A percentile compares a stretch with the other conserved stretches of the same genome.
These are phyloP conservation scores for Aspergillus sclerotialis DNA, from an alignment of 2,329 filamentous ascomycete genomes.

Conservation along the genomic window DNA sequence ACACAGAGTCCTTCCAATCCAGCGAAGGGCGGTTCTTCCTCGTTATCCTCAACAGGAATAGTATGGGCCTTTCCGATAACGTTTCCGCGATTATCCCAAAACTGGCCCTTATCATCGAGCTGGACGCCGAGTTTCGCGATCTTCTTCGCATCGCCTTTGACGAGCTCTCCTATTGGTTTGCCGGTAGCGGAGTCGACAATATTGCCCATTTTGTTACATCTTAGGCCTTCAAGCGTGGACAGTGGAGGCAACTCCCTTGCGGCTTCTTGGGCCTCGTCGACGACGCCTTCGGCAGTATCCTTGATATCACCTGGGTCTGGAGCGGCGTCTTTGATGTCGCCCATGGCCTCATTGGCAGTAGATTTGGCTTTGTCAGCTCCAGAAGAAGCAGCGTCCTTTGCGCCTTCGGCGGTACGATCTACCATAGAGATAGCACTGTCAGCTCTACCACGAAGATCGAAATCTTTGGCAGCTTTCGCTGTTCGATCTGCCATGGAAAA, in stretches of 20 bases:
- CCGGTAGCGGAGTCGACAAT: slow-evolving; percentile 35
- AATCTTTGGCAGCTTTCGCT: slow-evolving; percentile 4
- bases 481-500: too few species aligned
- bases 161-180: slow-evolving; percentile 50
- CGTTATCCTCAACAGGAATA: slow-evolving; percentile 30
- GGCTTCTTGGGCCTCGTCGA: slow-evolving; percentile 18
- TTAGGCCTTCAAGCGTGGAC: slow-evolving; percentile 32
- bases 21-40: slow-evolving; percentile 36
- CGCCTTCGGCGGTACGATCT: slow-evolving; percentile 19
- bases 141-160: slow-evolving; percentile 59
- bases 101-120: slow-evolving; percentile 55
- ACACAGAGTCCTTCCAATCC: slow-evolving; percentile 42
- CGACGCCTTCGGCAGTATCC: slow-evolving; percentile 24
- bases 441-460: slow-evolving; percentile 3
- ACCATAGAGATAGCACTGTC: slow-evolving; percentile 6
- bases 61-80: slow-evolving; percentile 54
- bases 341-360: slow-evolving; percentile 27
- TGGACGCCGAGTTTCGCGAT: slow-evolving; percentile 35
- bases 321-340: slow-evolving; percentile 32
- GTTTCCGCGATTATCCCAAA: slow-evolving; percentile 57
- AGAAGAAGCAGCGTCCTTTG: slow-evolving; percentile 14
- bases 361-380: too few species aligned
- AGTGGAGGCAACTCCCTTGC: too few species aligned
- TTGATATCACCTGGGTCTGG: slow-evolving; percentile 14
- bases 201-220: slow-evolving; percentile 39